A percentile compares a stretch with the other conserved stretches of the same genome.
These are phyloP conservation scores for Pleurotus ostreatus DNA, from an alignment of 768 basidiomycete genomes.

Conservation along the genomic window DNA sequence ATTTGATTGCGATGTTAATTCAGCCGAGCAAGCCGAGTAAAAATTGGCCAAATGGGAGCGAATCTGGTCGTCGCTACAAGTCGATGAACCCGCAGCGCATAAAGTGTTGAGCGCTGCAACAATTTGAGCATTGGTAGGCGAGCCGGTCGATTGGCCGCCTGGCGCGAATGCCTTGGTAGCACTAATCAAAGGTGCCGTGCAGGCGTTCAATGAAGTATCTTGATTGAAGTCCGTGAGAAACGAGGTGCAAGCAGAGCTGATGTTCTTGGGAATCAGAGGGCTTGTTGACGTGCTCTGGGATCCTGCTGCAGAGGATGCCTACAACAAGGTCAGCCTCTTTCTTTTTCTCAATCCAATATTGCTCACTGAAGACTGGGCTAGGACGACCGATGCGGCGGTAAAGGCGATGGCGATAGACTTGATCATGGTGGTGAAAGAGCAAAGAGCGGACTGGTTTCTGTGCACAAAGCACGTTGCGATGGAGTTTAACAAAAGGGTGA, in stretches of 20 bases:
- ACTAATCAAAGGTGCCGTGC: constrained; percentile 58
- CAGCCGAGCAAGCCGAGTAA: constrained; percentile 62
- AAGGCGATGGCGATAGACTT: constrained; percentile 52
- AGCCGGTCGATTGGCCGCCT: constrained; percentile 34
- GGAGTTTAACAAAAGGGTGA: constrained; percentile 15
- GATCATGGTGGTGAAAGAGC: constrained; percentile 31
- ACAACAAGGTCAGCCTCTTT: constrained; percentile 7
- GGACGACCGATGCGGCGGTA: constrained; percentile 42
- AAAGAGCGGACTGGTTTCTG: constrained; percentile 46
- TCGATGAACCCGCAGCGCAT: constrained; percentile 43
- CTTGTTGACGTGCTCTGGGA: constrained; percentile 27
- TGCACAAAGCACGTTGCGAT: constrained; percentile 15
- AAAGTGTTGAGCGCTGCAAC: constrained; percentile 47
- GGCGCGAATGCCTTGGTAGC: constrained; percentile 56
- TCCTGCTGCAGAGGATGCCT: constrained; percentile 18
- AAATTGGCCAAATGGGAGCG: constrained; percentile 64
- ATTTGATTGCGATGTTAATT: constrained; percentile 56
- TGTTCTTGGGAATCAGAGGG: constrained; percentile 64
- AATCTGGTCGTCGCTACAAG: constrained; percentile 58
- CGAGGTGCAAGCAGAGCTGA: constrained; percentile 47
- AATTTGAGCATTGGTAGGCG: constrained; percentile 41
- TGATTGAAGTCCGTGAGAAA: constrained; percentile 65
- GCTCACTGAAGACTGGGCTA: constrained; percentile 47
- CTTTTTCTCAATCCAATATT: background rate
- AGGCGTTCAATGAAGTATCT: constrained; percentile 51